phyloP scores from a whole-genome alignment of 2,329 filamentous ascomycete genomes.

The Penicillium glabrum region DNA sequence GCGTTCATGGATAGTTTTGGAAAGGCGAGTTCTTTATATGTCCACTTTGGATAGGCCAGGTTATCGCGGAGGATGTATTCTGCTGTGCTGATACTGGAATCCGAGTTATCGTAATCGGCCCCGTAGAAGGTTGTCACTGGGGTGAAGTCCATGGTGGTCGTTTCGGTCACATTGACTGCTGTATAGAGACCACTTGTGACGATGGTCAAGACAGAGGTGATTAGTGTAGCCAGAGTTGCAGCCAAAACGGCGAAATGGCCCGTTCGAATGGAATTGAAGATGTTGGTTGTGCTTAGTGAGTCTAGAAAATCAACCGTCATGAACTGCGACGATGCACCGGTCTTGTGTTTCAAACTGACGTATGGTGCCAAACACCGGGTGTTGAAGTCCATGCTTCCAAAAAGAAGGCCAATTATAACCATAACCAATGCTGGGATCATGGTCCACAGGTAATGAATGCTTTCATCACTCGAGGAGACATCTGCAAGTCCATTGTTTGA shows the following conservation, averaged over 20 bases:
- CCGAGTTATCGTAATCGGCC: not conserved
- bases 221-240: slow-evolving; percentile 1
- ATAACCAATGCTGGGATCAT: slow-evolving; percentile 8
- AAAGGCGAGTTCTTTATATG: slow-evolving; percentile 7
- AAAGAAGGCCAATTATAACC: not conserved
- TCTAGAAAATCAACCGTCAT: slow-evolving; percentile 8
- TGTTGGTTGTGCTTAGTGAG: not conserved
- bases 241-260: slow-evolving; percentile 6
- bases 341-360: not conserved
- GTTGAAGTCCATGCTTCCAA: slow-evolving; percentile 8
- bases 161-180: not conserved
- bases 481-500: slow-evolving; percentile 3
- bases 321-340: slow-evolving; percentile 1
- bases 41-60: slow-evolving; percentile 7
- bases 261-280: not conserved
- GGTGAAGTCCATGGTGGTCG: not conserved
- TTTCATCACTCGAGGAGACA: not conserved
- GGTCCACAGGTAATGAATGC: slow-evolving; percentile 10
- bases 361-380: slow-evolving; percentile 11
- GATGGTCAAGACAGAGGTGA: slow-evolving; percentile 6
- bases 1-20: slow-evolving; percentile 1
- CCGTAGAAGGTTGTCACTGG: slow-evolving; percentile 1
- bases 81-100: not conserved
- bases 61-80: slow-evolving; percentile 13
- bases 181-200: slow-evolving; percentile 12